Conservation (phyloP, 2,329 filamentous ascomycete species). For the Pseudocercospora ulei region DNA sequence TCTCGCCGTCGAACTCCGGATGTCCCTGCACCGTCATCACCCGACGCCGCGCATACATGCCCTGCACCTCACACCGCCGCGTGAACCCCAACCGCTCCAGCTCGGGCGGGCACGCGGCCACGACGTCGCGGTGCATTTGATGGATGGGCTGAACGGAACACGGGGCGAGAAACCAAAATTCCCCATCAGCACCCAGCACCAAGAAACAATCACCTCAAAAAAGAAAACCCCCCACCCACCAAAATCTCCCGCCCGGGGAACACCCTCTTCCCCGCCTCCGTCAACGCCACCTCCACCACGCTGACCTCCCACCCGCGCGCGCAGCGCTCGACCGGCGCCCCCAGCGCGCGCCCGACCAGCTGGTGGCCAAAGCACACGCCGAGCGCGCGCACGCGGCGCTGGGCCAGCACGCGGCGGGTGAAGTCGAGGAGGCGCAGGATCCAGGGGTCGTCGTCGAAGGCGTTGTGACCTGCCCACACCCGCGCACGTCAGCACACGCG, state of each 20-base stretch:
- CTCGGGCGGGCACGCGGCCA: slow-evolving; percentile 53
- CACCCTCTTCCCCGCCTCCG: slow-evolving; percentile 57
- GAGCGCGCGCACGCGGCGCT: slow-evolving; percentile 57
- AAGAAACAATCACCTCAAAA: background rate
- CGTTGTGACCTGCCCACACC: slow-evolving; percentile 55
- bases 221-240: slow-evolving; percentile 39
- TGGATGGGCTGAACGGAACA: slow-evolving; percentile 52
- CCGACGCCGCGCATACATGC: slow-evolving; percentile 59
- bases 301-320: slow-evolving; percentile 71
- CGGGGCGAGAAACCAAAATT: too few species aligned
- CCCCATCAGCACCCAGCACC: background rate
- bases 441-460: slow-evolving; percentile 66
- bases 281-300: slow-evolving; percentile 60
- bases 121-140: slow-evolving; percentile 79
- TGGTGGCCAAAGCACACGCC: slow-evolving; percentile 85
- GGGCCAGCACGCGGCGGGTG: slow-evolving; percentile 50
- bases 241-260: slow-evolving; percentile 57
- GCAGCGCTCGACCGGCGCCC: slow-evolving; percentile 56
- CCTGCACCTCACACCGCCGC: slow-evolving; percentile 62
- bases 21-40: slow-evolving; percentile 76
- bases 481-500: slow-evolving; percentile 1
- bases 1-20: slow-evolving; percentile 67
- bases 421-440: slow-evolving; percentile 65
- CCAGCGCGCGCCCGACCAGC: slow-evolving; percentile 65
- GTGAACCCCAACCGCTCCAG: slow-evolving; percentile 57